Evolutionary conservation across 495 filamentous ascomycete species (phyloP).

Genomic region (Neurospora cerealis): DNA sequence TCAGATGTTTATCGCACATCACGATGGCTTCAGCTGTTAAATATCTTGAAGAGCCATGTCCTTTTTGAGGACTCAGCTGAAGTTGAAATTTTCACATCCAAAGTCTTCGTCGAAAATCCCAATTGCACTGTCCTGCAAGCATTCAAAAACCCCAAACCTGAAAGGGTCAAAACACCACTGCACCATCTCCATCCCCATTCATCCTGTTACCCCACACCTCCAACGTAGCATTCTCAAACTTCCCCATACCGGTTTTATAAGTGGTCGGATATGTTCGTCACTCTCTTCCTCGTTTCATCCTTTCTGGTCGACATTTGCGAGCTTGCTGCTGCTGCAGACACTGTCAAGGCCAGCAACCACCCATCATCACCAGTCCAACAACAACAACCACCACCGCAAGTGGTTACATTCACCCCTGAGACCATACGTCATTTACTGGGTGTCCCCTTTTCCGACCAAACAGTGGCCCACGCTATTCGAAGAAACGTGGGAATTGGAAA

Average conservation of each 20-base stretch:
- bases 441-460: neutral
- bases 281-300: neutral
- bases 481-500: neutral
- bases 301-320: neutral
- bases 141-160: neutral
- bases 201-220: neutral
- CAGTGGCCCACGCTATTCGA: neutral
- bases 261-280: neutral
- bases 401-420: neutral
- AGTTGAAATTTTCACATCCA: neutral
- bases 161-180: neutral
- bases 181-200: neutral
- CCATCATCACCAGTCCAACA: neutral
- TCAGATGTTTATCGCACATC: neutral
- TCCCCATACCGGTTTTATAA: neutral
- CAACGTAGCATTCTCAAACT: neutral
- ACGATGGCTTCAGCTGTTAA: neutral
- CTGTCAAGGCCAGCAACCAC: neutral
- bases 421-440: neutral
- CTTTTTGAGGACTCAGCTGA: neutral
- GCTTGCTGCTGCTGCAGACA: neutral
- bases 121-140: neutral
- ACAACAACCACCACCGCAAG: neutral
- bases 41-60: neutral
- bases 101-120: neutral